Base-by-base conservation (phyloP, 2,329 filamentous ascomycete species). In the Fusarium concolor region DNA sequence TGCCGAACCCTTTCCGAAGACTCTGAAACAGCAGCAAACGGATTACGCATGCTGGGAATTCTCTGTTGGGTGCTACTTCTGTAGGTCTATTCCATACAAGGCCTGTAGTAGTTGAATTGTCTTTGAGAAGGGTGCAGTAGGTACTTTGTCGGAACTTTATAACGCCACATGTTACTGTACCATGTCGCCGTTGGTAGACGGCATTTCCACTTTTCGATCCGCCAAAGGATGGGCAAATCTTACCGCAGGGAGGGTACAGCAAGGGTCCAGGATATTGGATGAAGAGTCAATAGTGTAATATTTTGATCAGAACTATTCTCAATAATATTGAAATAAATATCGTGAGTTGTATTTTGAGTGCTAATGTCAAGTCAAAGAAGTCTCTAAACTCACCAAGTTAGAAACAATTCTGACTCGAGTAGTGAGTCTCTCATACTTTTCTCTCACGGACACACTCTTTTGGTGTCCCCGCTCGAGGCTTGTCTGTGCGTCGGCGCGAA, bases 191-290 rank as follows among this genome's bases (percentile, higher is more conserved):
- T 49, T 62, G 45, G 41, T 28, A 24, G 22, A 43, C 38, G 41
- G 43, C 29, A 58, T 52, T 64, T 64, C 59, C 61, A 65, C 65
- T 65, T 65, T 68, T 51, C 65, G 65, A 57, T 67, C 65, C 43
- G 42, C 35, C 54, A 67, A 47, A 67, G 38, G 39, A 67, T 68
- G 65, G 54, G 38, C 52, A 57, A 53, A 46, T 47, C 29, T 61
- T 50, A 24, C 55, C 52, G 24, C 20, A 38, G 39, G 46, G 50
- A 35, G 18, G 28, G 9, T 26, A 38, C 11, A 41, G 41, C 60
- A 43, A 61, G 65, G 65, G 52, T 51, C 18, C 50, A 46, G 29
- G 41, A 42, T 26, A 51, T 65, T 37, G 17, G 44, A 59, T 49
- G 24, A 63, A 41, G 28, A 41, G 28, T 37, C 31, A 24, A 47